A percentile compares a stretch with the other conserved stretches of the same genome.
Conservation (phyloP, 78 protist genomes). For the Dictyostelium capitatum region DNA sequence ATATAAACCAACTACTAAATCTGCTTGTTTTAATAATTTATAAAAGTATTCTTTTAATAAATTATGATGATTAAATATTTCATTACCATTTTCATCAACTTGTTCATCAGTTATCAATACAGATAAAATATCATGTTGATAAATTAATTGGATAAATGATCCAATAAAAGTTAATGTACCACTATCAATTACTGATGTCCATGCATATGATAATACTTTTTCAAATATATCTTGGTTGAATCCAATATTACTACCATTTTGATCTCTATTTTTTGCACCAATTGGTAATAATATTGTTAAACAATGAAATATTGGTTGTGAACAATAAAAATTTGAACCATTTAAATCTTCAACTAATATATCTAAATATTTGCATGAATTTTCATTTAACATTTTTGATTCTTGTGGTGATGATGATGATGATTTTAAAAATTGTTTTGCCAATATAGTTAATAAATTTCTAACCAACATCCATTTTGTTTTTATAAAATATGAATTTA, state of each 20-base stretch:
- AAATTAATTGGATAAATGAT: constrained; percentile 53
- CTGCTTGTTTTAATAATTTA: background rate
- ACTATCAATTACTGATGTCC: constrained; percentile 46
- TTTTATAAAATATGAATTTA: constrained; percentile 50
- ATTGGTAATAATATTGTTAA: constrained; percentile 21
- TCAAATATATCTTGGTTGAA: constrained; percentile 21
- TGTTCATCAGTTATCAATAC: background rate
- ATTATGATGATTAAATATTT: constrained; percentile 22
- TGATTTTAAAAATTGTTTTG: background rate
- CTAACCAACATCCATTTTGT: constrained; percentile 41
- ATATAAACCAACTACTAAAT: constrained; percentile 15
- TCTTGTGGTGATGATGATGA: too few relatives aligned
- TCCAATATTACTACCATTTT: background rate
- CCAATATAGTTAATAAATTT: constrained; percentile 8
- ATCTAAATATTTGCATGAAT: constrained; percentile 13
- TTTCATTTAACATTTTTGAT: background rate
- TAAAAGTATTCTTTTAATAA: constrained; percentile 15
- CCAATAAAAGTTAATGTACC: constrained; percentile 17
- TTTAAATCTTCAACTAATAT: constrained; percentile 10
- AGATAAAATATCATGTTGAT: constrained; percentile 17
- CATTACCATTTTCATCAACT: background rate
- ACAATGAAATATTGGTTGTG: constrained; percentile 55
- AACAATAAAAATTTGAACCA: constrained; percentile 44
- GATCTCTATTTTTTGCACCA: constrained; percentile 1
- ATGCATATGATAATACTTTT: constrained; percentile 13